These are phyloP conservation scores for Entomortierella chlamydospora DNA, from an alignment of 192 early-diverging fungal species.

Conservation along the genomic window DNA sequence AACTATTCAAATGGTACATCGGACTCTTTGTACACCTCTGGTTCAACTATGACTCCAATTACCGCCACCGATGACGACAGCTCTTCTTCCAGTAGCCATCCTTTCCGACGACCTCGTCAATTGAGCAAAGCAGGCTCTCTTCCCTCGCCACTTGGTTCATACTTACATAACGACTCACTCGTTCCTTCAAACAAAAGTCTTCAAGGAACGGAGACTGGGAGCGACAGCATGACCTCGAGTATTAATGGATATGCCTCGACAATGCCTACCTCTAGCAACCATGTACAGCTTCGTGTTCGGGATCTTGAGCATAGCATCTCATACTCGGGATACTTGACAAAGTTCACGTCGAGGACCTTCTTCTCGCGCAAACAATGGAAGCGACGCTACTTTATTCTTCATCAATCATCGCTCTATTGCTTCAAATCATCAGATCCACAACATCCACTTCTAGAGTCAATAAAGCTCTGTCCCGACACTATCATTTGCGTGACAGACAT, in stretches of 20 bases:
- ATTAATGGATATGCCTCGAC: neutral
- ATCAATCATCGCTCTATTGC: constrained; percentile 51
- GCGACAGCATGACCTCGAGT: neutral
- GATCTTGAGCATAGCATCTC: constrained; percentile 25
- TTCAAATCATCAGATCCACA: constrained; percentile 55
- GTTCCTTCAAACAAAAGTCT: constrained; percentile 2
- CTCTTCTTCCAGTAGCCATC: constrained; percentile 18
- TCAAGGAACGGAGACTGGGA: neutral
- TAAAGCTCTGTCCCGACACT: constrained; percentile 48
- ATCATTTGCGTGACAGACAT: constrained; percentile 59
- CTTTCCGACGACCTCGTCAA: constrained; percentile 14
- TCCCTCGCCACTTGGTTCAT: constrained; percentile 21
- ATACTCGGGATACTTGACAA: constrained; percentile 45
- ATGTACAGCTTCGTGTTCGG: constrained; percentile 28
- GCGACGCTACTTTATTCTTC: constrained; percentile 54
- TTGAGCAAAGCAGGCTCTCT: constrained; percentile 27
- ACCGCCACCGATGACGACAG: constrained; percentile 41
- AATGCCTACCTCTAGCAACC: neutral
- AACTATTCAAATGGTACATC: constrained; percentile 41
- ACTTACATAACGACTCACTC: constrained; percentile 3
- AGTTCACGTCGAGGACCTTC: constrained; percentile 50
- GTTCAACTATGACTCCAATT: constrained; percentile 21
- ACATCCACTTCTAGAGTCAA: constrained; percentile 42
- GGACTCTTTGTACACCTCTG: constrained; percentile 29
- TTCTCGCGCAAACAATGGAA: constrained; percentile 57